Conservation (phyloP, 306 rosid genomes). For the Crotalaria pallida region DNA sequence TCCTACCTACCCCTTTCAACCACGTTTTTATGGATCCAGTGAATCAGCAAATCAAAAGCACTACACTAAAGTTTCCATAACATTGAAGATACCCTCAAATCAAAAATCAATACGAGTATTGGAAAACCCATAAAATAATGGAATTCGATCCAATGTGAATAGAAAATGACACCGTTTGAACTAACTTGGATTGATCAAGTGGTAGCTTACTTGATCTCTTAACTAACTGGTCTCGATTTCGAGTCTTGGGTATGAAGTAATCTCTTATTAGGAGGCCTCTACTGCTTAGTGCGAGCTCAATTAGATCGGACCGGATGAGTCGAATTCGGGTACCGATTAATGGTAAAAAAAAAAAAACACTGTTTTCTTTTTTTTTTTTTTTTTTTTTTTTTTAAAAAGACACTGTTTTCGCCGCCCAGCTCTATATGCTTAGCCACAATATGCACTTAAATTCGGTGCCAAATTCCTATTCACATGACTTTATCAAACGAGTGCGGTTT, state of each 20-base stretch:
- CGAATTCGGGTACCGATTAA: too few species aligned
- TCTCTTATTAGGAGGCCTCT: too few species aligned
- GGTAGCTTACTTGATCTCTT: too few species aligned
- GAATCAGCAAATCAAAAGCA: not conserved
- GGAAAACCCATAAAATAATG: not conserved
- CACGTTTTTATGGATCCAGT: conserved; percentile 15
- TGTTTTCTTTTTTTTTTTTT: too few species aligned
- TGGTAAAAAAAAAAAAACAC: too few species aligned
- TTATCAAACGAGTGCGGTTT: too few species aligned
- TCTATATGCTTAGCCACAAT: not conserved
- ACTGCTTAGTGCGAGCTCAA: too few species aligned
- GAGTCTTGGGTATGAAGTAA: too few species aligned
- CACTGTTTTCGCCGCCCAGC: not conserved
- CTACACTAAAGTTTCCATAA: not conserved
- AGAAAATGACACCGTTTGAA: not conserved
- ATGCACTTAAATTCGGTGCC: conserved; percentile 17
- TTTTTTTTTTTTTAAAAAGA: too few species aligned
- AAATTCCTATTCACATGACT: not conserved
- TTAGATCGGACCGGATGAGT: too few species aligned
- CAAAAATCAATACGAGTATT: not conserved
- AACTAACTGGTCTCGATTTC: too few species aligned
- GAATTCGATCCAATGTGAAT: not conserved
- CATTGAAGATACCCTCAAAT: conserved; percentile 3
- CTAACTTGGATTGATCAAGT: too few species aligned
- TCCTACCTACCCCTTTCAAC: not conserved